A percentile compares a stretch with the other conserved stretches of the same genome.
phyloP scores from a whole-genome alignment of 306 rosid genomes.

The Prunus campanulata region DNA sequence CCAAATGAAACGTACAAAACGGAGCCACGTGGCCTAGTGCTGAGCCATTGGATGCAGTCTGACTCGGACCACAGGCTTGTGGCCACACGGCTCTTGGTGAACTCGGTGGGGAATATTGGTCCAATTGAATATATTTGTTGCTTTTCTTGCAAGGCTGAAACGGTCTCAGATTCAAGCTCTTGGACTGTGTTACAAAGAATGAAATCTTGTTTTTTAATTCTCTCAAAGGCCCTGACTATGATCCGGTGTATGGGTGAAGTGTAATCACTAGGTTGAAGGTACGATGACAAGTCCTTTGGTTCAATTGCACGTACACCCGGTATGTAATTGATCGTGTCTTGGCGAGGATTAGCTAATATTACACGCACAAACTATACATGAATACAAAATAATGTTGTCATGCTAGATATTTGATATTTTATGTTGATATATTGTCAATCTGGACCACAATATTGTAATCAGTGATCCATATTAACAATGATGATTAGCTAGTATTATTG shows the following conservation, averaged over 20 bases:
- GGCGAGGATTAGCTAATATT: slow-evolving; percentile 17
- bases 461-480: too few relatives aligned
- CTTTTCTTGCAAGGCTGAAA: slow-evolving; percentile 31
- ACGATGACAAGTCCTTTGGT: slow-evolving; percentile 29
- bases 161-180: slow-evolving; percentile 31
- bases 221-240: slow-evolving; percentile 17
- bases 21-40: slow-evolving; percentile 21
- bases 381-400: neutral
- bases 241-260: neutral
- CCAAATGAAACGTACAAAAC: slow-evolving; percentile 30
- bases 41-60: slow-evolving; percentile 28
- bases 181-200: slow-evolving; percentile 27
- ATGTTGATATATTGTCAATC: too few relatives aligned
- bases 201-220: slow-evolving; percentile 23
- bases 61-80: slow-evolving; percentile 1
- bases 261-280: slow-evolving; percentile 12
- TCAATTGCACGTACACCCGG: slow-evolving; percentile 32
- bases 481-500: too few relatives aligned
- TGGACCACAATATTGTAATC: too few relatives aligned
- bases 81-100: neutral
- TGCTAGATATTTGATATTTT: too few relatives aligned
- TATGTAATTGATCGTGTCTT: slow-evolving; percentile 31
- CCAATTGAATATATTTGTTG: slow-evolving; percentile 32
- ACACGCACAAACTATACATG: neutral
- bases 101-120: slow-evolving; percentile 6